phyloP scores from a whole-genome alignment of 352 stramenopile species.

The Phytophthora podocarpi region DNA sequence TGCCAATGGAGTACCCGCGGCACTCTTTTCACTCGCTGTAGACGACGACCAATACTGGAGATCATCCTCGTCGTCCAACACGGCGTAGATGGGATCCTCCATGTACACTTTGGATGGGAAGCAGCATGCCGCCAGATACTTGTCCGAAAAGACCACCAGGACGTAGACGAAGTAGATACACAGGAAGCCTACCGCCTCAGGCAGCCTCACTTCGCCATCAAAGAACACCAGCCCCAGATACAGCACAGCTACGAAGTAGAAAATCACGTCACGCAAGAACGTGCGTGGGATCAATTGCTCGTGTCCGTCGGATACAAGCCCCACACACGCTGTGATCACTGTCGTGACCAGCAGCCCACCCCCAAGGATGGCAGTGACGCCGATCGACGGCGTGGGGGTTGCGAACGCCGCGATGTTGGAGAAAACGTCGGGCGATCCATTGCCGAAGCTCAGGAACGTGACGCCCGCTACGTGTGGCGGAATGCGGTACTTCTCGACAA shows the following conservation, averaged over 20 bases:
- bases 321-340: constrained; percentile 78
- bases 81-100: constrained; percentile 20
- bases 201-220: constrained; percentile 65
- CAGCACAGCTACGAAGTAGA: constrained; percentile 72
- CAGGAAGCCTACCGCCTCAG: constrained; percentile 73
- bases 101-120: constrained; percentile 23
- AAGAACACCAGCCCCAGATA: constrained; percentile 81
- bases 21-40: constrained; percentile 31
- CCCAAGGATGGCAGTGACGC: constrained; percentile 70
- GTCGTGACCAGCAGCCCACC: constrained; percentile 77
- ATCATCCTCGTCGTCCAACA: constrained; percentile 43
- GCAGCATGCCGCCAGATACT: constrained; percentile 37
- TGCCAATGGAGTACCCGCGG: constrained; percentile 3
- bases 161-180: constrained; percentile 73
- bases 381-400: constrained; percentile 66
- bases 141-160: constrained; percentile 64
- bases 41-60: constrained; percentile 34
- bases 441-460: constrained; percentile 84
- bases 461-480: constrained; percentile 75
- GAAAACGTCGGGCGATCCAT: constrained; percentile 81
- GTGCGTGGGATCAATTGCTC: constrained; percentile 81
- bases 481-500: constrained; percentile 81
- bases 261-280: constrained; percentile 73
- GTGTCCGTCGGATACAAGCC: constrained; percentile 66
- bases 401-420: constrained; percentile 81